Percentiles rank a stretch among this genome's conserved stretches.
Conservation (phyloP, 1,139 yeast species). For the Hyphopichia pseudoburtonii region DNA sequence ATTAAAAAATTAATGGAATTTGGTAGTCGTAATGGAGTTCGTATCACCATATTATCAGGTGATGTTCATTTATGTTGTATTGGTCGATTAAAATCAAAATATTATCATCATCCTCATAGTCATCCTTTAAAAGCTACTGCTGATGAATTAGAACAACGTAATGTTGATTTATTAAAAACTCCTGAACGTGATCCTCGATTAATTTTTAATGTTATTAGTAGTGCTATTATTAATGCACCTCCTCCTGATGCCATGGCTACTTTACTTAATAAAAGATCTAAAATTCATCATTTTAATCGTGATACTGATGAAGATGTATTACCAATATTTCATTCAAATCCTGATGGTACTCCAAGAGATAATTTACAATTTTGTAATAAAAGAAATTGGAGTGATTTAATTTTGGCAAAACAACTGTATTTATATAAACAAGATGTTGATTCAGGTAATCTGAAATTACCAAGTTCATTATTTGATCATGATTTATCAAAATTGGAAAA, state of each 20-base stretch:
- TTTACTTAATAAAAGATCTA: conserved; percentile 63
- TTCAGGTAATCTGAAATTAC: conserved; percentile 23
- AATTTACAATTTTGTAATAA: conserved; percentile 68
- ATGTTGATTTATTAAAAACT: conserved; percentile 36
- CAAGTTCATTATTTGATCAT: conserved; percentile 15
- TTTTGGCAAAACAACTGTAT: conserved; percentile 35
- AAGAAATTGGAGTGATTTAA: conserved; percentile 70
- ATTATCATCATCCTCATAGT: conserved; percentile 46
- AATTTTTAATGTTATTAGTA: conserved; percentile 79
- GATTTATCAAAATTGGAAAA: conserved; percentile 10
- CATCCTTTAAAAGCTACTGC: conserved; percentile 18
- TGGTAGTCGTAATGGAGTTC: conserved; percentile 61
- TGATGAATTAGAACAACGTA: conserved; percentile 26
- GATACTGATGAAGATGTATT: conserved; percentile 79
- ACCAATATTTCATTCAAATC: conserved; percentile 64
- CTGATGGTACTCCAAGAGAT: conserved; percentile 54
- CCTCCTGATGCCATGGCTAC: conserved; percentile 87
- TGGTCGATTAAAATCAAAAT: conserved; percentile 70
- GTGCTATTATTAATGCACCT: conserved; percentile 90
- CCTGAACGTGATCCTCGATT: conserved; percentile 75
- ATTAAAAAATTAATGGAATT: conserved; percentile 57
- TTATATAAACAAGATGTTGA: conserved; percentile 21
- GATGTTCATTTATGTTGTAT: conserved; percentile 90
- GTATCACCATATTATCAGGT: conserved; percentile 85
- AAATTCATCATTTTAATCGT: conserved; percentile 62